Percentiles rank a stretch among this genome's conserved stretches.
Conservation (phyloP, 225 moss, liverwort and hornwort genomes). For the Sphagnum tenellum region DNA sequence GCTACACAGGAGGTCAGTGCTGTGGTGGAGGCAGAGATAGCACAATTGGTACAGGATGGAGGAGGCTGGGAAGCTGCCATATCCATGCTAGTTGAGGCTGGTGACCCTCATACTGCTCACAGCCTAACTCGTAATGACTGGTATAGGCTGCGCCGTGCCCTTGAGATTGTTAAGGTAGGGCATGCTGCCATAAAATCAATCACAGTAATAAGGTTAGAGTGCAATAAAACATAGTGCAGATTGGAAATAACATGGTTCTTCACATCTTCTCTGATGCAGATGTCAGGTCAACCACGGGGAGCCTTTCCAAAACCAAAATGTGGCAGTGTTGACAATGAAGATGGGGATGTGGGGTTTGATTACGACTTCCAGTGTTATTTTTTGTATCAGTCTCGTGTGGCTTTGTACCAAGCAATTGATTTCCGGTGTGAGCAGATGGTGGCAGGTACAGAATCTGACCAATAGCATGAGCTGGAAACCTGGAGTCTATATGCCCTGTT, state of each 20-base stretch:
- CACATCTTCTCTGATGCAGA: conserved; percentile 19
- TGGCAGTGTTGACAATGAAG: conserved; percentile 19
- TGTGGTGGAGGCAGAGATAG: conserved; percentile 63
- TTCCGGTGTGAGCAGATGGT: conserved; percentile 88
- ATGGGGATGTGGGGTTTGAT: conserved; percentile 24
- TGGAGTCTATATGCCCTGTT: too few relatives aligned
- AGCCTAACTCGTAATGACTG: conserved; percentile 90
- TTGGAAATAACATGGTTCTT: too few relatives aligned
- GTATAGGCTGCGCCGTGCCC: conserved; percentile 93
- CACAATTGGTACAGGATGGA: conserved; percentile 36
- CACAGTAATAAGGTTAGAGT: background rate
- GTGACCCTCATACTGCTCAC: conserved; percentile 67
- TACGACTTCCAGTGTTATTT: conserved; percentile 15
- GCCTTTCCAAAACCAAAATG: conserved; percentile 49
- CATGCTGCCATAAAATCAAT: too few relatives aligned
- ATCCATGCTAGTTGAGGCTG: conserved; percentile 59
- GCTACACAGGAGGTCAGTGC: conserved; percentile 66
- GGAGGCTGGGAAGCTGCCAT: conserved; percentile 87
- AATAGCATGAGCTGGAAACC: too few relatives aligned
- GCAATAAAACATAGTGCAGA: too few relatives aligned
- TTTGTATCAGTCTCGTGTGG: conserved; percentile 59
- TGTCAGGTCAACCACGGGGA: conserved; percentile 65
- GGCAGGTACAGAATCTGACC: conserved; percentile 25
- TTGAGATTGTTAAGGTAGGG: conserved; percentile 82
- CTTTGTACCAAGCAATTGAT: conserved; percentile 73